A percentile compares a stretch with the other conserved stretches of the same genome.
Evolutionary conservation across 345 rosid species (phyloP).

Genomic region (Arabidopsis arenosa): DNA sequence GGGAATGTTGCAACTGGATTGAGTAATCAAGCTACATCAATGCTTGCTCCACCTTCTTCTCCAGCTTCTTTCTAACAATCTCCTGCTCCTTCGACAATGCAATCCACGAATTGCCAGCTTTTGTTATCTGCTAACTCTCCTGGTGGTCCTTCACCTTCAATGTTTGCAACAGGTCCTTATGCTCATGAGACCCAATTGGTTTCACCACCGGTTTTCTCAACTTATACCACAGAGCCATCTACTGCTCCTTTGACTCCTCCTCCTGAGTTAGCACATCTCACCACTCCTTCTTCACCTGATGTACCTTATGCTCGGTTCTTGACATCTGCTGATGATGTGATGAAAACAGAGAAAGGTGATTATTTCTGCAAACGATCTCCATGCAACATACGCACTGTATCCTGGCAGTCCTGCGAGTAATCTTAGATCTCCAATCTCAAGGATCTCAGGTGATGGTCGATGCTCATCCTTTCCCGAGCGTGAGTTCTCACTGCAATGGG

Average conservation of each 20-base stretch:
- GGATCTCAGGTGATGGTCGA: too few species aligned
- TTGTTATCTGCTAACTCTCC: constrained; percentile 83
- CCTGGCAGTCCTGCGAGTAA: constrained; percentile 83
- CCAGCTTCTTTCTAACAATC: constrained; percentile 92
- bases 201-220: constrained; percentile 95
- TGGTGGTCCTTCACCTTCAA: constrained; percentile 88
- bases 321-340: constrained; percentile 63
- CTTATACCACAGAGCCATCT: constrained; percentile 94
- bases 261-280: constrained; percentile 90
- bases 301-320: constrained; percentile 93
- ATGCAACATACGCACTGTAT: constrained; percentile 64
- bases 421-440: too few species aligned
- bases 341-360: constrained; percentile 55
- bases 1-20: constrained; percentile 63
- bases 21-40: constrained; percentile 73
- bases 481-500: too few species aligned
- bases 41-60: constrained; percentile 96
- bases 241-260: constrained; percentile 99
- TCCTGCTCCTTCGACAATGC: constrained; percentile 84
- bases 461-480: too few species aligned
- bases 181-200: constrained; percentile 93
- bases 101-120: constrained; percentile 75
- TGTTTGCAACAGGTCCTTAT: constrained; percentile 93
- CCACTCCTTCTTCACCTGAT: constrained; percentile 96
- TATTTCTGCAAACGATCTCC: constrained; percentile 66